Evolutionary conservation across 768 basidiomycete genomes (phyloP), one percentile per base, ranked within the genome.

Genomic region (Porphyrellus cyaneotinctus): DNA sequence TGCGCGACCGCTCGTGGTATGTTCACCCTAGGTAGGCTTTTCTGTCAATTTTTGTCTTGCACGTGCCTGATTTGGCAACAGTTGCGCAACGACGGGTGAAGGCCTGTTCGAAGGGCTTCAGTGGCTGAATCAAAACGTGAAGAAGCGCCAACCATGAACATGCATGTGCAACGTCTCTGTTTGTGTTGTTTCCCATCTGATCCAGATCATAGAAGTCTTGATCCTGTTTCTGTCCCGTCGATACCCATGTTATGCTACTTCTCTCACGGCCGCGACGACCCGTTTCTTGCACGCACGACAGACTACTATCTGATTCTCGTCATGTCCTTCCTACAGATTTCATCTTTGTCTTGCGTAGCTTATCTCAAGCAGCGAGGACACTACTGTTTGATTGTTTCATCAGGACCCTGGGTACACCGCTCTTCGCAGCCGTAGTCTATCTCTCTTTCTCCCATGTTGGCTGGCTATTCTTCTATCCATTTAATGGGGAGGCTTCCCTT

Each of bases 1-100:
- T 98, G 95, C 86, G 91, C 54, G 95, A 97, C 65, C 80, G 95
- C 55, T 93, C 89, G 70, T 98, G 95, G 95, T 98, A 97, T 80
- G 95, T 97, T 48, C 95, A 98, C 75, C 95, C 95, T 46, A 97
- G 94, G 89, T 95, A 62, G 82, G 71, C 37, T 15, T 47, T 22
- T 30, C 3, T 20, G 12, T 18, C 39, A 0, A 17, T 38, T 49
- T 38, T 39, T 6, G 2, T 17, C 26, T 39, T 49, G n/a, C 7
- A 8, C 13, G 35, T 53, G 37, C 39, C 62, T 39, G 17, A 53
- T 46, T 26, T 28, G 38, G 35, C 15, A 49, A 32, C 56, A 97
- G 94, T 72, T 97, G 94, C 66, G 94, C 94, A 17, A 95, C 93
- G 26, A 94, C 93, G 24, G 95, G 95, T 28, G 95, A 97, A 70